Base-by-base conservation (phyloP, 805 yeast species). In the Millerozyma miso region DNA sequence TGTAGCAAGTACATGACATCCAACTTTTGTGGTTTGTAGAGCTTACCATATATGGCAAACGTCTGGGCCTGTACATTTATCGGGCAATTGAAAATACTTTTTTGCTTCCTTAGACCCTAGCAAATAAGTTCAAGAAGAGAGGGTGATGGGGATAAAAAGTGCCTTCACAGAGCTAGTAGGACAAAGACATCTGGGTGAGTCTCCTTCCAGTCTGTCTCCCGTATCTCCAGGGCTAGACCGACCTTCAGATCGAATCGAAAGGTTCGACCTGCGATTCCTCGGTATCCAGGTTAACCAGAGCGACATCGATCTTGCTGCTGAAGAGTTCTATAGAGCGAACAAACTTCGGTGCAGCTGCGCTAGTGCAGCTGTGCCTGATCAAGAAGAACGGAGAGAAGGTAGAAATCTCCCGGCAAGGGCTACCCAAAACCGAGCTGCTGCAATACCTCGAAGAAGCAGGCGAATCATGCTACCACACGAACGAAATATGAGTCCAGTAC, bases 301-400 rank as follows among this genome's bases (percentile, higher is more conserved):
- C 4, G 39, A 37, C 17, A 37, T 37, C 26, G 39, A 37, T 17
- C n/a, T 8, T 8, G 39, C 39, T 3, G 39, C 39, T 8, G 26
- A 16, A 18, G 14, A 37, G 19, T 37, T 23, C 19, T 23, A 26
- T 7, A 23, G 18, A 26, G 33, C 10, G 8, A 19, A n/a, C 33
- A 16, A 13, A 13, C 33, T 23, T 6, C 29, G 29, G 10, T 10
- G 10, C 10, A 23, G 29, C 6, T 7, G 10, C 10, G 10, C 10
- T 10, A 10, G 10, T 10, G 6, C 29, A 10, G 10, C 6, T 10
- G 10, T 23, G 10, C 10, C 10, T 6, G 34, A 32, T 5, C 15
- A 32, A 13, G 14, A 6, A 15, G 15, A 32, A 15, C 7, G 34
- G 14, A 6, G 34, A 6, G 7, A 7, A 32, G 34, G 29, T 23